Evolutionary conservation across 2,329 filamentous ascomycete genomes (phyloP).

Genomic region (Mollisia scopiformis): DNA sequence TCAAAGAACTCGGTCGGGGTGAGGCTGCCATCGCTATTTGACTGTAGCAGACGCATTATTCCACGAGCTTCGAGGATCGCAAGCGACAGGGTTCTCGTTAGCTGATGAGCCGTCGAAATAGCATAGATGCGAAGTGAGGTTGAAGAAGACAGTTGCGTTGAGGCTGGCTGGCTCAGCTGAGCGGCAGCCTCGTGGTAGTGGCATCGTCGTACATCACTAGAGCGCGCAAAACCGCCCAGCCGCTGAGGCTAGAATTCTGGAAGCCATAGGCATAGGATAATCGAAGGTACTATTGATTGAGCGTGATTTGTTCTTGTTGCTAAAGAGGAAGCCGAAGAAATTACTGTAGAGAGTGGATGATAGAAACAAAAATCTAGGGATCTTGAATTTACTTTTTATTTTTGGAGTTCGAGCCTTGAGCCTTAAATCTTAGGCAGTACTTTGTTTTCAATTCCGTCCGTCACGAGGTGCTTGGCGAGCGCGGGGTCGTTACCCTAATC

Average conservation of each 20-base stretch:
- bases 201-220: neutral
- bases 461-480: neutral
- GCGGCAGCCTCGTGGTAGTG: no score
- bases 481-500: neutral
- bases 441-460: neutral
- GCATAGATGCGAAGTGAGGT: no score
- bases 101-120: no score
- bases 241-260: neutral
- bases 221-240: neutral
- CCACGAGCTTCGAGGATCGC: no score
- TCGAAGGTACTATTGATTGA: neutral
- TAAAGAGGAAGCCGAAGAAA: neutral
- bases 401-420: neutral
- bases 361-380: neutral
- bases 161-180: no score
- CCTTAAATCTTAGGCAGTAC: neutral
- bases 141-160: no score
- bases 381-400: neutral
- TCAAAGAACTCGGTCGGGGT: no score
- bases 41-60: no score
- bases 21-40: no score
- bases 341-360: neutral
- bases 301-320: neutral
- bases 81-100: no score
- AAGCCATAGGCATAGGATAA: neutral